Percentiles rank a stretch among this genome's conserved stretches.
Evolutionary conservation across 2,329 filamentous ascomycete genomes (phyloP).

Genomic region (Hypoxylon sp.): DNA sequence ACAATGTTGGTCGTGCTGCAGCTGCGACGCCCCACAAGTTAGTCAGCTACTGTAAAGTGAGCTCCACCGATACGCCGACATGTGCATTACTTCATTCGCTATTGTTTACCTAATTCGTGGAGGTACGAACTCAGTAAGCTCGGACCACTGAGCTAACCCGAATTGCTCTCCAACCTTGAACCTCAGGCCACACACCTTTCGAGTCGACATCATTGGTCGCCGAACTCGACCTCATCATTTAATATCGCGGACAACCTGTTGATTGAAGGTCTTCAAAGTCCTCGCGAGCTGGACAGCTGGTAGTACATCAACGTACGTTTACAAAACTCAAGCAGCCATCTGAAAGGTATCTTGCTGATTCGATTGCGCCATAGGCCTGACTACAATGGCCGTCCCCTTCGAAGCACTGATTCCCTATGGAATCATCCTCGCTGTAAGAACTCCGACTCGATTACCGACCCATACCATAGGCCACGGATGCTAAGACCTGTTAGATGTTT

Average conservation of each 20-base stretch:
- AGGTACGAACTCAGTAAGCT: background rate
- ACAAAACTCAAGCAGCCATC: background rate
- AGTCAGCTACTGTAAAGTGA: conserved; percentile 29
- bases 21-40: conserved; percentile 24
- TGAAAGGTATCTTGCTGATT: conserved; percentile 5
- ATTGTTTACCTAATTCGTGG: conserved; percentile 3
- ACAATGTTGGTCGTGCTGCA: conserved; percentile 32
- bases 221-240: conserved; percentile 25
- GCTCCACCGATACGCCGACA: no score
- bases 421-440: conserved; percentile 71
- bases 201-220: conserved; percentile 30
- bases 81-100: conserved; percentile 5
- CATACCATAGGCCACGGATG: conserved; percentile 14
- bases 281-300: conserved; percentile 15
- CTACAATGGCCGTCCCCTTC: conserved; percentile 72
- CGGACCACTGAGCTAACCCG: background rate
- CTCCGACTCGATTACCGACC: conserved; percentile 18
- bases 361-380: conserved; percentile 21
- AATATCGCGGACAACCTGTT: conserved; percentile 12
- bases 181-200: conserved; percentile 24
- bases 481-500: conserved; percentile 67
- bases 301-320: conserved; percentile 19
- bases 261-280: conserved; percentile 15
- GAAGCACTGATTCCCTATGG: conserved; percentile 73
- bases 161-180: background rate